Evolutionary conservation across 2,329 filamentous ascomycete species (phyloP).

Genomic region (Mycosphaerella arachidis): DNA sequence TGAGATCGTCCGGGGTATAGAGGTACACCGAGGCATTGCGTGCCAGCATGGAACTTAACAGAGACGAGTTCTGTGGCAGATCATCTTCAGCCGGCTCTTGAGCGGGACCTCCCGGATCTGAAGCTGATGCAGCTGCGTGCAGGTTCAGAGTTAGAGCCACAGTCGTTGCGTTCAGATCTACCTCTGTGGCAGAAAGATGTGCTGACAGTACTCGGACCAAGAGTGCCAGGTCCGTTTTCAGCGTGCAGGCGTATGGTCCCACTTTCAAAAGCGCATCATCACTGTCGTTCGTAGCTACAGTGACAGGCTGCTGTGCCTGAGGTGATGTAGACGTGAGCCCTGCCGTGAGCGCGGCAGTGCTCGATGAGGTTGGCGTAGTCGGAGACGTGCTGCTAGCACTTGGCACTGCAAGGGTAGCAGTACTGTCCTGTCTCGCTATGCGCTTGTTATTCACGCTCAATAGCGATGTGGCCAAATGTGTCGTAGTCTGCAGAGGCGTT

Average conservation of each 20-base stretch:
- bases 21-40: conserved; percentile 47
- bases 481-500: conserved; percentile 5
- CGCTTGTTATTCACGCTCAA: background rate
- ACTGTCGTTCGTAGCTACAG: background rate
- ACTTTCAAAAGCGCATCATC: conserved; percentile 34
- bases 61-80: conserved; percentile 43
- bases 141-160: conserved; percentile 55
- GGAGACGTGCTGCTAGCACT: conserved; percentile 3
- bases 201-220: conserved; percentile 49
- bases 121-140: conserved; percentile 49
- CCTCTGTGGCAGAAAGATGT: conserved; percentile 52
- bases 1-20: conserved; percentile 51
- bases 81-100: conserved; percentile 34
- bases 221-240: conserved; percentile 47
- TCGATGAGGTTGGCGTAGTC: conserved; percentile 4
- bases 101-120: conserved; percentile 41
- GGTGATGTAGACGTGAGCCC: conserved; percentile 8
- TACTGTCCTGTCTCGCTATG: conserved; percentile 5
- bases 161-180: conserved; percentile 52
- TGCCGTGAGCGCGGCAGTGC: conserved; percentile 4
- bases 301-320: conserved; percentile 4
- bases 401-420: conserved; percentile 2
- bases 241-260: conserved; percentile 53
- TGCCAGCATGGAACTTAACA: conserved; percentile 48
- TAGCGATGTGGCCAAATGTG: conserved; percentile 3